phyloP scores from a whole-genome alignment of 345 rosid genomes.

The Sisymbrium irio region DNA sequence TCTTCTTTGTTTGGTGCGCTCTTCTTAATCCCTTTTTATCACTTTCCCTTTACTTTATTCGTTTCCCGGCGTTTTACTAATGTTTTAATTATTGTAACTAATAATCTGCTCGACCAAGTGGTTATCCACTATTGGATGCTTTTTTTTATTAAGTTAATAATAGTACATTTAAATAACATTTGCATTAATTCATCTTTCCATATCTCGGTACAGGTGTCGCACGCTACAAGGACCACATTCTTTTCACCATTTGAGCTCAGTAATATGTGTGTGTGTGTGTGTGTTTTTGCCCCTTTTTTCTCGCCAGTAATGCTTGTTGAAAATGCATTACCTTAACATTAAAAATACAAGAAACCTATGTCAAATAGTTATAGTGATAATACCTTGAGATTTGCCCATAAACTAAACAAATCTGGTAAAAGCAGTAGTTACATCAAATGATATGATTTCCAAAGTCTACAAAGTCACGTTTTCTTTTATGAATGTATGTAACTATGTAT shows the following conservation, averaged over 20 bases:
- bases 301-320: neutral
- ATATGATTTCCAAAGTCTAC: neutral
- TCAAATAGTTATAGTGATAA: neutral
- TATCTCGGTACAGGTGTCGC: slow-evolving; percentile 38
- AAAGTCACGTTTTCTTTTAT: neutral
- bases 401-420: neutral
- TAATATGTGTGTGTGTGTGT: neutral
- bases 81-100: neutral
- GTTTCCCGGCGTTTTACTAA: neutral
- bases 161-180: neutral
- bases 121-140: slow-evolving; percentile 25
- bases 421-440: neutral
- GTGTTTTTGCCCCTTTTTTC: neutral
- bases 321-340: neutral
- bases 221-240: slow-evolving; percentile 37
- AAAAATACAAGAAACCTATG: neutral
- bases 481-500: too few species aligned
- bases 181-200: neutral
- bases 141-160: neutral
- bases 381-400: neutral
- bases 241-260: slow-evolving; percentile 6
- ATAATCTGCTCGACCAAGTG: slow-evolving; percentile 13
- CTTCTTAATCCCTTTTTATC: too few species aligned
- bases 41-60: slow-evolving; percentile 31
- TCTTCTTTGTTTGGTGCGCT: neutral